phyloP scores from a whole-genome alignment of 2,329 filamentous ascomycete genomes.

The Aspergillus pseudonomiae region DNA sequence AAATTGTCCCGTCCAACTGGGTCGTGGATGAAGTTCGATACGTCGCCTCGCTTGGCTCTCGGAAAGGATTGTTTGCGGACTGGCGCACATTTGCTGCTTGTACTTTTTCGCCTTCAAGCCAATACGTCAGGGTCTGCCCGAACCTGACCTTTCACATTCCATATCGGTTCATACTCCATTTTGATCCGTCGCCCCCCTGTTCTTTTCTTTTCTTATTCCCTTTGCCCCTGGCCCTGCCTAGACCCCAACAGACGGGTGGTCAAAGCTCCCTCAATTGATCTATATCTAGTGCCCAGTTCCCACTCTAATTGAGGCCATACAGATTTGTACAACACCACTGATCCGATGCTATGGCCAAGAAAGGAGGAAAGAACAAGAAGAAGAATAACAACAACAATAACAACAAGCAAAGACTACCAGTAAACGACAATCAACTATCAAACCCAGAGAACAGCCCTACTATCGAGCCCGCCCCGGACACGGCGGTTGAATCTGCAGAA shows the following conservation, averaged over 20 bases:
- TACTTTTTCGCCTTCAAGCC: slow-evolving; percentile 28
- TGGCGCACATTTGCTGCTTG: slow-evolving; percentile 31
- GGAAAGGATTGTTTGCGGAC: slow-evolving; percentile 33
- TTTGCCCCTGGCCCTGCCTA: slow-evolving; percentile 27
- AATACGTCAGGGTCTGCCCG: slow-evolving; percentile 31
- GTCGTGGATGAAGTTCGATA: slow-evolving; percentile 34
- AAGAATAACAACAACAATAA: slow-evolving; percentile 36
- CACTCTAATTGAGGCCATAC: slow-evolving; percentile 6
- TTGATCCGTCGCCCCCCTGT: slow-evolving; percentile 25
- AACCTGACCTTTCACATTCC: slow-evolving; percentile 29
- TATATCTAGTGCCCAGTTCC: slow-evolving; percentile 25
- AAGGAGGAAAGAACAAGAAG: slow-evolving; percentile 39
- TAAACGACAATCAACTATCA: slow-evolving; percentile 31
- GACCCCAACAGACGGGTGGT: slow-evolving; percentile 29
- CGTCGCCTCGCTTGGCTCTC: slow-evolving; percentile 38
- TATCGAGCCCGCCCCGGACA: slow-evolving; percentile 31
- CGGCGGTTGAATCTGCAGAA: slow-evolving; percentile 35
- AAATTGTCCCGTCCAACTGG: slow-evolving; percentile 33
- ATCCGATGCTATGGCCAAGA: slow-evolving; percentile 42
- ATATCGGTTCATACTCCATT: slow-evolving; percentile 22
- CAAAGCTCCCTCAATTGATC: slow-evolving; percentile 25
- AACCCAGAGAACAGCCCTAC: slow-evolving; percentile 23
- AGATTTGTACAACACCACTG: slow-evolving; percentile 26
- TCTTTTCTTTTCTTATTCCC: slow-evolving; percentile 18
- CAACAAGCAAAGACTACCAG: slow-evolving; percentile 27